Evolutionary conservation across 768 basidiomycete genomes (phyloP), one percentile per base, ranked within the genome.

Genomic region (Hericium alpestre): DNA sequence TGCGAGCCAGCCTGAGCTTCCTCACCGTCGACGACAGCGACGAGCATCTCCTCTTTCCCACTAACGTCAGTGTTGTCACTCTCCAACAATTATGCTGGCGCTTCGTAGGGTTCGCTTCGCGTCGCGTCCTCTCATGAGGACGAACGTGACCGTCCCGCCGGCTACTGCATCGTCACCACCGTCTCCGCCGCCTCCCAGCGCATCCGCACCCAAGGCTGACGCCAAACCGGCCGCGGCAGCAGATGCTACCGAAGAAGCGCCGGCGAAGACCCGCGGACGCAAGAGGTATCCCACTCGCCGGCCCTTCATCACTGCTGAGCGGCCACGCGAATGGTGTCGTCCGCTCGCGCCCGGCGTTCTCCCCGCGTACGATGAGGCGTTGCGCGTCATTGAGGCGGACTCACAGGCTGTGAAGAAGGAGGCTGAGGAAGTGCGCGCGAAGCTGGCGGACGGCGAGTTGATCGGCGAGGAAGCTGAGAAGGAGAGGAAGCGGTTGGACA

Each of bases 301-400:
- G 18, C 79, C 86, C 4, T 59, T 67, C 13, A 84, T 86, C 51
- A 78, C 77, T 22, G 65, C 76, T 9, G 71, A 72, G 46, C 71
- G 70, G 1, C 84, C 83, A 2, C 74, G 80, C 22, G 68, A 79
- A 69, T 90, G 86, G 85, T 81, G 80, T 51, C 65, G 79, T 15
- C 84, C 88, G 4, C 68, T 90, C 4, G 76, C 74, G 12, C 67
- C 69, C 20, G 86, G 86, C 6, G 77, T 83, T 8, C 69, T 90
- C 25, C 86, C 86, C 2, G 87, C 83, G 4, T 96, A 92, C 65
- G 95, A 98, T 71, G 79, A 87, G 55, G 93, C 94, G 1, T 71
- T 97, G 47, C 74, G 80, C 58, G 74, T 84, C 62, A 80, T 98
- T 56, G 73, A 75, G 32, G 65, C 69, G 15, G 90, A 96, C 72